Base-by-base conservation (phyloP, 371 early-diverging fungal species). In the Apophysomyces elegans region DNA sequence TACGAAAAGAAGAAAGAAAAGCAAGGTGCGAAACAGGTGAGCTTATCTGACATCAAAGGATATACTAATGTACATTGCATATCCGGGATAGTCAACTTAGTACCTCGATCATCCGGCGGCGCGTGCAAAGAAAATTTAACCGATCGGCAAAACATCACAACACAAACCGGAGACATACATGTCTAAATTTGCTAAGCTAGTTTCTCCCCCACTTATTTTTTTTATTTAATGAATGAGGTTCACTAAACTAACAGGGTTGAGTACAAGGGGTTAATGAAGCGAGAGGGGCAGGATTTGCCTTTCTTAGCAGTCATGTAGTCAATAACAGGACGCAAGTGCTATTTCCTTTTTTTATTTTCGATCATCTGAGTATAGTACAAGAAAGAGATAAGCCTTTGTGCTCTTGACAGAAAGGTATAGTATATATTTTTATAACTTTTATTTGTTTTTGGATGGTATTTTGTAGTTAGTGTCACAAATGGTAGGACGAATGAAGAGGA, bases 31-130 rank as follows among this genome's bases (percentile, higher is more conserved):
- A 56, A 44, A 50, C 54, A 50, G 21, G 21, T 18, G 21, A 21
- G 21, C 54, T 50, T n/a, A 26, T 50, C 54, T 50, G 54, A 50
- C 54, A 50, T 50, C 54, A 50, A 50, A 50, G 54, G 54, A 50
- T 50, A 50, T 16, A 9, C 21, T 50, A 50, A 50, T 50, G 54
- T 50, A 50, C 54, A 7, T 50, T 50, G 54, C 54, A 50, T 50
- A 50, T 50, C 21, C 54, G 21, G 32, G n/a, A 50, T 50, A 21
- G 35, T 21, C 54, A 50, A 21, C 54, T 26, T 18, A 21, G 21
- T 50, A 21, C 32, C 32, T 7, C 21, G 21, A 50, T 50, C 21
- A 50, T 26, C 47, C 54, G n/a, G 21, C 41, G 54, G 54, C 54
- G 54, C 54, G 54, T 50, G 54, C 54, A 50, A 50, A 21, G 41